phyloP scores from a whole-genome alignment of 257 asterid species.

The Eustoma russellianum region DNA sequence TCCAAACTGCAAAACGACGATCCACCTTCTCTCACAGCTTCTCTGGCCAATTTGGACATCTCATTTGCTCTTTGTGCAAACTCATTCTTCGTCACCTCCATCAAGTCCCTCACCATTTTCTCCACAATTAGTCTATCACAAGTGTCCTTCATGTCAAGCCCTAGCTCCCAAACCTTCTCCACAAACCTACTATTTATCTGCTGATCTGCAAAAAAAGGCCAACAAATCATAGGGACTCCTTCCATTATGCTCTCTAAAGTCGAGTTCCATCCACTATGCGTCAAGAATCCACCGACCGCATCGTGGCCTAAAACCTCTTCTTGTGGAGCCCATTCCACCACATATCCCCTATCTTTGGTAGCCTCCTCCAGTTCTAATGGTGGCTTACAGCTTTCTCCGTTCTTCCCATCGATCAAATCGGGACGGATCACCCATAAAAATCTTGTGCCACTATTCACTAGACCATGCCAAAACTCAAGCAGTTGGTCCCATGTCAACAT shows the following conservation, averaged over 20 bases:
- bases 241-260: constrained; percentile 23
- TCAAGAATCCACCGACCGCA: constrained; percentile 54
- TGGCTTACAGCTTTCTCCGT: constrained; percentile 9
- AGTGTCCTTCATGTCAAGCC: constrained; percentile 24
- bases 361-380: constrained; percentile 26
- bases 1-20: constrained; percentile 15
- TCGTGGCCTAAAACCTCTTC: constrained; percentile 49
- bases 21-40: constrained; percentile 12
- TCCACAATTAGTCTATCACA: constrained; percentile 15
- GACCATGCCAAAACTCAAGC: constrained; percentile 37
- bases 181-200: constrained; percentile 22
- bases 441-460: constrained; percentile 24
- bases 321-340: constrained; percentile 63
- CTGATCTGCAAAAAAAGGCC: constrained; percentile 24
- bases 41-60: constrained; percentile 13
- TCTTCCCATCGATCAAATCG: constrained; percentile 16
- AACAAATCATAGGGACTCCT: constrained; percentile 29
- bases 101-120: constrained; percentile 16
- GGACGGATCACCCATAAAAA: constrained; percentile 52
- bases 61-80: constrained; percentile 12
- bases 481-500: constrained; percentile 17
- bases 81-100: constrained; percentile 17
- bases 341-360: constrained; percentile 32
- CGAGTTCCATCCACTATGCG: constrained; percentile 64
- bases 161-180: constrained; percentile 22